Percentiles rank a stretch among this genome's conserved stretches.
Evolutionary conservation across 2,329 filamentous ascomycete genomes (phyloP).

Genomic region (Verticillium zaregamsianum): DNA sequence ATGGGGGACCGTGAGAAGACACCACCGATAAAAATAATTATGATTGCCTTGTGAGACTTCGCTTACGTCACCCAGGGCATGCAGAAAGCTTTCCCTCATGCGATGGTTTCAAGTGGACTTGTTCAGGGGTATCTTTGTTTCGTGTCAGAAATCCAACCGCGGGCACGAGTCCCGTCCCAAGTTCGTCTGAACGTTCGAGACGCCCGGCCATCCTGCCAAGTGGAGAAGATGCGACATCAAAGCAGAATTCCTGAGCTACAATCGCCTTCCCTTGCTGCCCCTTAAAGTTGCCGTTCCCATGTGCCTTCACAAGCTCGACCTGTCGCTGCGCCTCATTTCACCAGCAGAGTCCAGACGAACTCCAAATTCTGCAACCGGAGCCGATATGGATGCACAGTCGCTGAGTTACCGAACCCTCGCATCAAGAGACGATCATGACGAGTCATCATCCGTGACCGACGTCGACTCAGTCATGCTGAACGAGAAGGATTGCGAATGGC

Average conservation of each 20-base stretch:
- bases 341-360: not conserved
- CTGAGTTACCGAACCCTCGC: not conserved
- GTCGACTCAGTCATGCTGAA: constrained; percentile 7
- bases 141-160: not conserved
- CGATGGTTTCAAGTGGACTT: no score
- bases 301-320: not conserved
- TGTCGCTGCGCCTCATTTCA: not conserved
- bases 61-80: no score
- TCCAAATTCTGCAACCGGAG: not conserved
- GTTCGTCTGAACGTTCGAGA: not conserved
- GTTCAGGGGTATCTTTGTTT: not conserved
- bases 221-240: not conserved
- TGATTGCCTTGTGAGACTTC: no score
- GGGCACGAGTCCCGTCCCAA: not conserved
- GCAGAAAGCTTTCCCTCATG: no score
- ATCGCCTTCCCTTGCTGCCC: not conserved
- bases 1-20: no score
- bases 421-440: constrained; percentile 4
- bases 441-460: constrained; percentile 7
- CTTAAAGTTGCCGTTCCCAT: not conserved
- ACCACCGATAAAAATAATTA: no score
- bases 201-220: not conserved
- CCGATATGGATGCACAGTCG: not conserved
- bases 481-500: constrained; percentile 10
- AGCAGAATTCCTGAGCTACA: not conserved